Evolutionary conservation across 140 eudicot genomes (phyloP).

Genomic region (Flaveria floridana): DNA sequence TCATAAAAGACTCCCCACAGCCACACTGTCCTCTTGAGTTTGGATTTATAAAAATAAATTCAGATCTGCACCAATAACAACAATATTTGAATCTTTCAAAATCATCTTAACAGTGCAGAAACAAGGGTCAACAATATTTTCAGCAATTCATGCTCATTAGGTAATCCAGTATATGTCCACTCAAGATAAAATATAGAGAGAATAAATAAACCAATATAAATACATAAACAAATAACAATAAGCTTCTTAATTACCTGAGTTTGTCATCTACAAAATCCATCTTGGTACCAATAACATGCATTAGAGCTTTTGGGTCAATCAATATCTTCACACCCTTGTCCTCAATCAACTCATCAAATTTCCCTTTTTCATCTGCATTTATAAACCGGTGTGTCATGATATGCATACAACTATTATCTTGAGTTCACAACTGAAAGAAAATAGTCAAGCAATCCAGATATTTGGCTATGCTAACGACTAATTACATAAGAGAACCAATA

Average conservation of each 20-base stretch:
- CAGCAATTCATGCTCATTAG: neutral
- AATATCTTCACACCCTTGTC: slow-evolving; percentile 90
- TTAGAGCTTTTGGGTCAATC: slow-evolving; percentile 88
- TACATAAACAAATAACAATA: too few species aligned
- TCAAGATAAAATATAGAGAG: too few species aligned
- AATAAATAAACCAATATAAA: too few species aligned
- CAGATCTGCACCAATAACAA: slow-evolving; percentile 54
- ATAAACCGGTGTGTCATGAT: slow-evolving; percentile 6
- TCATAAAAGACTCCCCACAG: slow-evolving; percentile 93
- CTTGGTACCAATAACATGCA: slow-evolving; percentile 94
- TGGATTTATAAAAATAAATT: slow-evolving; percentile 77
- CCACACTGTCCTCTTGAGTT: slow-evolving; percentile 92
- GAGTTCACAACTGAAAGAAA: too few species aligned
- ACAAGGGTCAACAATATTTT: neutral
- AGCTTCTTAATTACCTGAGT: slow-evolving; percentile 49
- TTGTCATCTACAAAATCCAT: slow-evolving; percentile 95
- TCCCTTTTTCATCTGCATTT: slow-evolving; percentile 81
- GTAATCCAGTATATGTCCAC: too few species aligned
- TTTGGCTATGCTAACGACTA: too few species aligned
- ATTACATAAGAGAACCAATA: too few species aligned
- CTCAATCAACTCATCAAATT: slow-evolving; percentile 84
- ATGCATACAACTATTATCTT: neutral
- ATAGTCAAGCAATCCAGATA: too few species aligned
- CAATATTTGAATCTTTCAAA: slow-evolving; percentile 2
- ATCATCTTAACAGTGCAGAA: neutral